A percentile compares a stretch with the other conserved stretches of the same genome.
These are phyloP conservation scores for Flaveria trinervia DNA, from an alignment of 129 eudicot species.

Conservation along the genomic window DNA sequence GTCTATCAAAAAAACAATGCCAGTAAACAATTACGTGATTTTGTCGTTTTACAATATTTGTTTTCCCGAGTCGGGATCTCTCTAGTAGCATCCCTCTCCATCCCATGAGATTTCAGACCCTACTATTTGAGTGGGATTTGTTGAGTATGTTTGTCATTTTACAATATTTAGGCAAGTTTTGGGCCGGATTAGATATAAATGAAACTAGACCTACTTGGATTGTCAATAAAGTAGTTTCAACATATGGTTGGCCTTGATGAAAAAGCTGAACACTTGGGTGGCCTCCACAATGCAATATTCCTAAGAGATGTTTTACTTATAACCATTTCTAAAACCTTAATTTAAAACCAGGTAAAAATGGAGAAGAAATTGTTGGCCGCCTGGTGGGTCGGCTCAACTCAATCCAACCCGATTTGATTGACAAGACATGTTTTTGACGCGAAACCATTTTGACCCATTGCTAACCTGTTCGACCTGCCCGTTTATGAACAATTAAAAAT, in stretches of 20 bases:
- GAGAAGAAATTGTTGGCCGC: too few species aligned
- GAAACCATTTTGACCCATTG: background rate
- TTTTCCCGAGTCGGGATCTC: too few species aligned
- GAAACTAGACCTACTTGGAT: background rate
- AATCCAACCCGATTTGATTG: too few species aligned
- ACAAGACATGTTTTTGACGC: too few species aligned
- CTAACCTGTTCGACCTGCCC: background rate
- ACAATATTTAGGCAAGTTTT: background rate
- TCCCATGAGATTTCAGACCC: too few species aligned
- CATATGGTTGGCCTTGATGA: background rate
- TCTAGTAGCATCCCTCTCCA: too few species aligned
- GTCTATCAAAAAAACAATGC: background rate
- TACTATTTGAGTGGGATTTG: too few species aligned
- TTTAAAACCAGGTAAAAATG: too few species aligned
- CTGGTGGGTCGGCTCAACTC: too few species aligned
- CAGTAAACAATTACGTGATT: background rate
- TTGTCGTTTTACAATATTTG: background rate
- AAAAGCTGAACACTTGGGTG: background rate
- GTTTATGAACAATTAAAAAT: background rate
- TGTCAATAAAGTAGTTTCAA: background rate
- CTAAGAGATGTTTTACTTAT: background rate
- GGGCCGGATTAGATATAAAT: background rate
- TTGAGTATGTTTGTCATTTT: too few species aligned
- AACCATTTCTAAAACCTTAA: background rate
- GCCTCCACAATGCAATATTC: constrained; percentile 7